A percentile compares a stretch with the other conserved stretches of the same genome.
phyloP scores from a whole-genome alignment of 2,329 filamentous ascomycete genomes.

The Beauveria sp. region DNA sequence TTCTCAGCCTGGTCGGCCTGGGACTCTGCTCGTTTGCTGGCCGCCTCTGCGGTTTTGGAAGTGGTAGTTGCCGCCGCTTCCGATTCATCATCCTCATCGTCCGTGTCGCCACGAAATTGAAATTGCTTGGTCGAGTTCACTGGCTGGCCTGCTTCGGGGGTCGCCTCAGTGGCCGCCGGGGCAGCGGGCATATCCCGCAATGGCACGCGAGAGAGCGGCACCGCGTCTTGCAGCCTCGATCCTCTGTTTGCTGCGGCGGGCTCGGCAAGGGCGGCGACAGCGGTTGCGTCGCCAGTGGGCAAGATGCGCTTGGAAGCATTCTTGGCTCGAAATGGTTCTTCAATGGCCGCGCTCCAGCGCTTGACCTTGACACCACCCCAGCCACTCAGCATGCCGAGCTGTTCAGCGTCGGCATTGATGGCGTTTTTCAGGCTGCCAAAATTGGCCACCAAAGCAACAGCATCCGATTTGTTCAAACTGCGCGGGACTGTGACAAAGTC shows the following conservation, averaged over 20 bases:
- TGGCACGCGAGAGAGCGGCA: slow-evolving; percentile 32
- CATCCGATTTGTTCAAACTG: slow-evolving; percentile 90
- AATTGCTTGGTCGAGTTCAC: slow-evolving; percentile 24
- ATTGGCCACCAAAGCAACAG: slow-evolving; percentile 78
- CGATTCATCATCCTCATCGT: slow-evolving; percentile 42
- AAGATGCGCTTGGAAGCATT: slow-evolving; percentile 51
- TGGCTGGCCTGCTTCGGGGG: background rate
- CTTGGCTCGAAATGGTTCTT: slow-evolving; percentile 75
- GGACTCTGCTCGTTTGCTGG: background rate
- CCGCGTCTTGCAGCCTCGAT: slow-evolving; percentile 29
- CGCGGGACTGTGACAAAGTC: slow-evolving; percentile 90
- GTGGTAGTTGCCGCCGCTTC: slow-evolving; percentile 43
- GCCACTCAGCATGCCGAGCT: slow-evolving; percentile 74
- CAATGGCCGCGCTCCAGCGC: slow-evolving; percentile 72
- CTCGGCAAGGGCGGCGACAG: background rate
- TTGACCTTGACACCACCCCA: slow-evolving; percentile 96
- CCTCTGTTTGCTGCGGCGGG: slow-evolving; percentile 15
- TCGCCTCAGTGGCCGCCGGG: background rate
- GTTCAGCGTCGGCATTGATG: slow-evolving; percentile 79
- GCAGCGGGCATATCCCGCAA: slow-evolving; percentile 30
- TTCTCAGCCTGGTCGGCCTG: slow-evolving; percentile 28
- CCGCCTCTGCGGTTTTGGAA: slow-evolving; percentile 27
- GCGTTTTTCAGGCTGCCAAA: slow-evolving; percentile 86
- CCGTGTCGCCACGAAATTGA: slow-evolving; percentile 30
- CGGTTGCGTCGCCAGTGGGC: slow-evolving; percentile 16